Base-by-base conservation (phyloP, 768 basidiomycete species). In the Leucocoprinus leucothites region DNA sequence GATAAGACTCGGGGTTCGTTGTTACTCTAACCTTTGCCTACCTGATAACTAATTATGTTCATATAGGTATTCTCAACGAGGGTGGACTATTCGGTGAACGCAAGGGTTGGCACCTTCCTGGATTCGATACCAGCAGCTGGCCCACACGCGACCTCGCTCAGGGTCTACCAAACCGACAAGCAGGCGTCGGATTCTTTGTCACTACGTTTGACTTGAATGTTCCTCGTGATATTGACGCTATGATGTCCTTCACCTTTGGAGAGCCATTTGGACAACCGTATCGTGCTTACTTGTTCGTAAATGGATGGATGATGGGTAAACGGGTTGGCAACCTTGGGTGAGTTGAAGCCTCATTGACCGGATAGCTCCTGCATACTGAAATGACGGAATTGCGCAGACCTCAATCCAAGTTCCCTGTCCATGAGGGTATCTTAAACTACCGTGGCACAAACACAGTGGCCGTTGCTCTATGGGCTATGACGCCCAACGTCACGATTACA, bases 251-350 rank as follows among this genome's bases (percentile, higher is more conserved):
- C 64, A 81, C 76, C 0, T 92, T 91, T 64, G 79, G 84, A 46
- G 77, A 84, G 45, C 67, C 76, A 1, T 63, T 74, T 5, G 76
- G 76, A 3, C 84, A 87, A 61, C 78, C 87, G 21, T 92, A 91
- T 62, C 79, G 90, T 14, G 84, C 85, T 2, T 74, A 82, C 42
- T 60, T 93, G 40, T 92, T 89, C 56, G 86, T 93, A 18, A 92
- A 94, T 61, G 91, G 91, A 11, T 94, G 91, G 91, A 86, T 87
- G 82, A 89, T 89, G 82, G 91, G 91, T 8, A 92, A 91, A 70
- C 67, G 84, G 18, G 77, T 87, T n/a, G 83, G 71, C 13, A 86
- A 88, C 62, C 77, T 88, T 1, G 86, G 87, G 88, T 82, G 58
- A 56, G 78, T 65, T 13, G 31, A 24, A 51, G 9, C 48, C 35